Evolutionary conservation across 441 rosid genomes (phyloP).

Genomic region (Erysimum pusillum): DNA sequence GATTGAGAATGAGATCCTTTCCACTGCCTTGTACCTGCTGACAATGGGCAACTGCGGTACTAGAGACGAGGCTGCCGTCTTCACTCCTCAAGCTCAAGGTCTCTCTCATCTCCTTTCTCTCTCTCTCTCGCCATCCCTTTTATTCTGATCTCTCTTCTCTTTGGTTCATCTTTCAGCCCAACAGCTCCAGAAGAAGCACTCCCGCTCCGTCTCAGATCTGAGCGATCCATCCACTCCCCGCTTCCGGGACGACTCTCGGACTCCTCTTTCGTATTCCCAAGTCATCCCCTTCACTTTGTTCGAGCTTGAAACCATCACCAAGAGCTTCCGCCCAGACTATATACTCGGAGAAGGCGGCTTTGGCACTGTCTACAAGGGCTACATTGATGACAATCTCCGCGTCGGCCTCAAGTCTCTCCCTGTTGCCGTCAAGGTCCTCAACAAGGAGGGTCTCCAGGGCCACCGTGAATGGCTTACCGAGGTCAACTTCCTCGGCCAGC

Average conservation of each 20-base stretch:
- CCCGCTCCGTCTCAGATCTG: slow-evolving; percentile 89
- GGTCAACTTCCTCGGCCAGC: slow-evolving; percentile 76
- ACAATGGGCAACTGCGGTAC: slow-evolving; percentile 94
- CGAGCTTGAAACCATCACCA: slow-evolving; percentile 96
- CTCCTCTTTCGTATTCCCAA: slow-evolving; percentile 70
- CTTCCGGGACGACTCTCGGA: slow-evolving; percentile 72
- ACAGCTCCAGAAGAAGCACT: slow-evolving; percentile 82
- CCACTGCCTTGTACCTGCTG: slow-evolving; percentile 30
- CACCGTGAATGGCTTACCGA: slow-evolving; percentile 91
- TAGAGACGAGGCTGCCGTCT: slow-evolving; percentile 93
- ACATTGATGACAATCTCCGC: slow-evolving; percentile 83
- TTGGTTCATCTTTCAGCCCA: slow-evolving; percentile 64
- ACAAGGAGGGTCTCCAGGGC: slow-evolving; percentile 85
- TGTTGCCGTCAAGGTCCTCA: slow-evolving; percentile 80
- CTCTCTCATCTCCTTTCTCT: slow-evolving; percentile 2
- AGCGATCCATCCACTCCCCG: slow-evolving; percentile 86
- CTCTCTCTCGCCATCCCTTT: background rate
- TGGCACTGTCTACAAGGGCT: slow-evolving; percentile 81
- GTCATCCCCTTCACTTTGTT: slow-evolving; percentile 87
- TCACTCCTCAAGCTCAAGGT: slow-evolving; percentile 82
- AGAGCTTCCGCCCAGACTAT: slow-evolving; percentile 97
- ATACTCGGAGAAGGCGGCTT: slow-evolving; percentile 88
- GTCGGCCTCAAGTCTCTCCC: slow-evolving; percentile 79
- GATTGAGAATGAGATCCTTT: slow-evolving; percentile 41
- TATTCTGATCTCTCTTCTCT: slow-evolving; percentile 29